These are phyloP conservation scores for Wickerhamomyces sp. DNA, from an alignment of 1,139 yeast genomes.

Conservation along the genomic window DNA sequence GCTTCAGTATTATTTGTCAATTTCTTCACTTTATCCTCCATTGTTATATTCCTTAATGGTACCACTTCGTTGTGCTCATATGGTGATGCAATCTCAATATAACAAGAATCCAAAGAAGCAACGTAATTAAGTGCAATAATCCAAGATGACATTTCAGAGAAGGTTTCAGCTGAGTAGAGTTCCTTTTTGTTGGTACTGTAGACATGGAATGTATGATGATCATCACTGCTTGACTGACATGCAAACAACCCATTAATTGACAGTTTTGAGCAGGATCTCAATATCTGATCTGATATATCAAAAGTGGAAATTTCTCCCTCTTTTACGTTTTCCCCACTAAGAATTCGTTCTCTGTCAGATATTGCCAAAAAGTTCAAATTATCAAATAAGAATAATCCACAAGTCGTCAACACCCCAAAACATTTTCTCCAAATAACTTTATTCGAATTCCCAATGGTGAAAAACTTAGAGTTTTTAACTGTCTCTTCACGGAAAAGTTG, in stretches of 20 bases:
- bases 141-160: conserved; percentile 48
- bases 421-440: conserved; percentile 36
- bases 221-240: conserved; percentile 12
- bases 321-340: conserved; percentile 3
- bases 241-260: conserved; percentile 31
- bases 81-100: conserved; percentile 14
- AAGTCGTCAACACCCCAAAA: conserved; percentile 38
- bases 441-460: conserved; percentile 24
- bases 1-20: conserved; percentile 30
- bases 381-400: conserved; percentile 41
- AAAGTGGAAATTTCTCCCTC: conserved; percentile 10
- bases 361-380: conserved; percentile 22
- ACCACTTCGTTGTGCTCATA: conserved; percentile 20
- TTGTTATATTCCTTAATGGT: conserved; percentile 20
- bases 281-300: conserved; percentile 13
- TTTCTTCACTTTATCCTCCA: conserved; percentile 28
- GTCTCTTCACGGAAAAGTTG: conserved; percentile 22
- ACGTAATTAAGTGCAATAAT: conserved; percentile 49
- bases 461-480: conserved; percentile 17
- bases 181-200: conserved; percentile 34
- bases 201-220: conserved; percentile 26
- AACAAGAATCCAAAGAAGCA: conserved; percentile 45
- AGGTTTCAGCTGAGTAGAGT: conserved; percentile 26
- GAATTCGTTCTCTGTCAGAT: conserved; percentile 11
- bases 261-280: conserved; percentile 16